A percentile compares a stretch with the other conserved stretches of the same genome.
Evolutionary conservation across 2,329 filamentous ascomycete species (phyloP).

Genomic region (Alternaria sp.): DNA sequence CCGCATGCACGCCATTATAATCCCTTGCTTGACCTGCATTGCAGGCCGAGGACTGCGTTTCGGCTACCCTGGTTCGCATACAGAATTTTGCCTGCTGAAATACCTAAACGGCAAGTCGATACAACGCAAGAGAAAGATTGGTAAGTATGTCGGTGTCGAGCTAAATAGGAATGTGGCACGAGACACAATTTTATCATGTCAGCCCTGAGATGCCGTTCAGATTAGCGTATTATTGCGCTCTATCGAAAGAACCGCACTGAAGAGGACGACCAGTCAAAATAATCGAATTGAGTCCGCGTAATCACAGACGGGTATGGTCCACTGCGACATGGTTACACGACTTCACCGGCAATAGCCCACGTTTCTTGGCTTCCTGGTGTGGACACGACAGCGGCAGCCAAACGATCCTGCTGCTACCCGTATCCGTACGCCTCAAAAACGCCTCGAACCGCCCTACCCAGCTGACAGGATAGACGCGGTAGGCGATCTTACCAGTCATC

Average conservation of each 20-base stretch:
- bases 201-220: not conserved
- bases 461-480: constrained; percentile 10
- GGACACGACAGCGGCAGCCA: constrained; percentile 5
- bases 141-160: not conserved
- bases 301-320: not conserved
- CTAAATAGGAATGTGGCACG: constrained; percentile 1
- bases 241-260: not conserved
- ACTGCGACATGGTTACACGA: constrained; percentile 14
- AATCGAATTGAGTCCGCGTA: constrained; percentile 1
- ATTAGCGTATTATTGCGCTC: constrained; percentile 11
- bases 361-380: constrained; percentile 15
- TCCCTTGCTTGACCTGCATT: not conserved
- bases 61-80: not conserved
- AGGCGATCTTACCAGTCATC: constrained; percentile 4
- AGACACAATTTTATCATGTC: not conserved
- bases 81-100: not conserved
- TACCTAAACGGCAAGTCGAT: not conserved
- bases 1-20: constrained; percentile 1
- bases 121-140: not conserved
- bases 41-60: not conserved
- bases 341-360: constrained; percentile 13
- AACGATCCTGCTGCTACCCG: constrained; percentile 16
- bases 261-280: not conserved
- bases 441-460: not conserved
- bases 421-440: constrained; percentile 3